Evolutionary conservation across 176 grass and related monocot genomes (phyloP).

Genomic region (Carex cristatella): DNA sequence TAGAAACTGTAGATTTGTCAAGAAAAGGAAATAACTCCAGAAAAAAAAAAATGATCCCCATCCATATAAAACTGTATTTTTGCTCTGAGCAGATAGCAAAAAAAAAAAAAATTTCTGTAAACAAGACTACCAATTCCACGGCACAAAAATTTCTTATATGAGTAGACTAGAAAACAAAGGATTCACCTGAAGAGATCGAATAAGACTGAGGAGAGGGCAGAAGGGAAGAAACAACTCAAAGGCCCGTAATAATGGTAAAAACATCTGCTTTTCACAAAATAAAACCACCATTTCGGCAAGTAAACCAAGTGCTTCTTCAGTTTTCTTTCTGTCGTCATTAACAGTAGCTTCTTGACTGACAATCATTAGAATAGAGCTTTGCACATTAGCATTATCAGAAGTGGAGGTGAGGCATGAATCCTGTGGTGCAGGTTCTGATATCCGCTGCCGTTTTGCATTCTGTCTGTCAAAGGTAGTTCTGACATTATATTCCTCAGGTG

Average conservation of each 20-base stretch:
- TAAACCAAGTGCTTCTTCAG: constrained; percentile 59
- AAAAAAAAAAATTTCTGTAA: not conserved
- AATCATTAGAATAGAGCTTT: constrained; percentile 30
- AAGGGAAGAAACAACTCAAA: constrained; percentile 96
- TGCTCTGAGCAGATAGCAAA: not conserved
- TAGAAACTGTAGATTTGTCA: constrained; percentile 18
- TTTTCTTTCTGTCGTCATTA: constrained; percentile 39
- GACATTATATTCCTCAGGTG: constrained; percentile 39
- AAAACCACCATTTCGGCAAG: constrained; percentile 87
- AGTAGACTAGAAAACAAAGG: not conserved
- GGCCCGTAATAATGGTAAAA: constrained; percentile 80
- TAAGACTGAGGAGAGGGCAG: constrained; percentile 77
- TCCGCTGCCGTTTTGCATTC: constrained; percentile 76
- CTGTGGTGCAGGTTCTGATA: constrained; percentile 34
- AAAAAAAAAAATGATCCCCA: not conserved
- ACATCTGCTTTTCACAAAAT: constrained; percentile 83
- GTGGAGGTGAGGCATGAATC: constrained; percentile 32
- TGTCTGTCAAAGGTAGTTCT: constrained; percentile 74
- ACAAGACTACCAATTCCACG: not conserved
- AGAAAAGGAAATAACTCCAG: not conserved
- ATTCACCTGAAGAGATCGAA: constrained; percentile 77
- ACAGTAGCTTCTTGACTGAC: constrained; percentile 26
- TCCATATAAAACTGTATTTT: not conserved
- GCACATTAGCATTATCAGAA: constrained; percentile 16
- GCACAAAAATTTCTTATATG: not conserved